Conservation (phyloP, 371 early-diverging fungal genomes). For the Mortierella sp. region DNA sequence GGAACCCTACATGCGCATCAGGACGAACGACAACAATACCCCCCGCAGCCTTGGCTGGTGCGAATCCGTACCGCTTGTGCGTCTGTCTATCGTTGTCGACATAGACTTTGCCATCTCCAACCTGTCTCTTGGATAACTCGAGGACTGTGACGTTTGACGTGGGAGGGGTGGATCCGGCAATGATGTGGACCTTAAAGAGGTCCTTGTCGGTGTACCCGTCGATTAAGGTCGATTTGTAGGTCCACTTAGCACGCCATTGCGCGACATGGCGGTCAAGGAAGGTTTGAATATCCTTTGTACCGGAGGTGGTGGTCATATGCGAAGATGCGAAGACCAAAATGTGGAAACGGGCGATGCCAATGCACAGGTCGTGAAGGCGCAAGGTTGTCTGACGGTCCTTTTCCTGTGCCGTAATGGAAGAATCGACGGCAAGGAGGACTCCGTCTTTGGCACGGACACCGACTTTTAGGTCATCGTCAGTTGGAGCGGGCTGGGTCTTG, state of each 20-base stretch:
- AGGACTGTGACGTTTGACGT: neutral
- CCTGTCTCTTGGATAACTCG: neutral
- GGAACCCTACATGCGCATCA: conserved; percentile 23
- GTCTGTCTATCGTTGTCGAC: neutral
- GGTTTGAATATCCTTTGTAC: neutral
- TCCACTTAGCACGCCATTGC: neutral
- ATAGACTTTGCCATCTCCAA: conserved; percentile 27
- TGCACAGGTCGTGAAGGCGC: conserved; percentile 14
- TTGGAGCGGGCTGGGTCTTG: conserved; percentile 9
- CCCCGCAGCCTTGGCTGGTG: neutral
- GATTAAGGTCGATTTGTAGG: neutral
- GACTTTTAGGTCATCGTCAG: conserved; percentile 5
- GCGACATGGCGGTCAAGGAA: neutral
- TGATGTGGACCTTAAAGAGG: conserved; percentile 23
- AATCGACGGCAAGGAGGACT: neutral
- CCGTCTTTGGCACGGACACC: conserved; percentile 33
- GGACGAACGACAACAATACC: conserved; percentile 33
- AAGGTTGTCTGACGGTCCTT: neutral
- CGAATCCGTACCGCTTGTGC: conserved; percentile 22
- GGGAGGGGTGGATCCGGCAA: neutral
- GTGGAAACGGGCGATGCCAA: conserved; percentile 26
- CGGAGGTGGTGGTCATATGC: neutral
- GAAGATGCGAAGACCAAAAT: conserved; percentile 28
- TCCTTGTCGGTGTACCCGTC: conserved; percentile 13
- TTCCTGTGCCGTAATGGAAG: neutral